Evolutionary conservation across 306 rosid species (phyloP), one percentile per base, ranked within the genome.

Genomic region (Arachis hypogaea): DNA sequence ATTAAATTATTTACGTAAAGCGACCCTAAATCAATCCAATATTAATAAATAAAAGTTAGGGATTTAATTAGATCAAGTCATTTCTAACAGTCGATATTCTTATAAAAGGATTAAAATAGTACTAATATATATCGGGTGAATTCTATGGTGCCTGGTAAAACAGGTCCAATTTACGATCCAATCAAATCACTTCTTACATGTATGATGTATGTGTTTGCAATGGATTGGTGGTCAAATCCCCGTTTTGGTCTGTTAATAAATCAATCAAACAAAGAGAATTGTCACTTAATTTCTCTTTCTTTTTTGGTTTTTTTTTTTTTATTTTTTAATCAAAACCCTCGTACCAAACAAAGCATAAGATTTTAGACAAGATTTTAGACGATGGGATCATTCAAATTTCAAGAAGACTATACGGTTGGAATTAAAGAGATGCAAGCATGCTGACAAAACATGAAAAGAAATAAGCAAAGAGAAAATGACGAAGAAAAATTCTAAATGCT

Each of bases 321-420:
- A 22, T 22, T 22, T 65, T 63, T 11, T 71, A 74, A 42, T 63
- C 69, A 40, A 63, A 63, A 50, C 6, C 22, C 52, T 73, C 4
- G 46, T 42, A 63, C 54, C 51, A 18, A 42, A 22, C 56, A 54
- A 44, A n/a, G 71, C 66, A 65, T 28, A 52, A 74, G 38, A 57
- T 64, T 64, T 74, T 55, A 30, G 66, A 54, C 71, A 52, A 74
- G 38, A 57, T 64, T 64, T 74, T 55, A 30, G 66, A 54, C 71
- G 6, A 33, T 9, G 0, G 49, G 58, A 28, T 75, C 2, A 58
- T 58, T 41, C 46, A 69, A 69, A 61, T 52, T 51, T 55, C 11
- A 63, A 63, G 71, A 69, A 77, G 45, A 77, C 12, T 33, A 69
- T 42, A 52, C 18, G 36, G 61, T 70, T 55, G 42, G 9, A 63